These are phyloP conservation scores for Trichothecium sympodiale DNA, from an alignment of 2,329 filamentous ascomycete species.

Conservation along the genomic window DNA sequence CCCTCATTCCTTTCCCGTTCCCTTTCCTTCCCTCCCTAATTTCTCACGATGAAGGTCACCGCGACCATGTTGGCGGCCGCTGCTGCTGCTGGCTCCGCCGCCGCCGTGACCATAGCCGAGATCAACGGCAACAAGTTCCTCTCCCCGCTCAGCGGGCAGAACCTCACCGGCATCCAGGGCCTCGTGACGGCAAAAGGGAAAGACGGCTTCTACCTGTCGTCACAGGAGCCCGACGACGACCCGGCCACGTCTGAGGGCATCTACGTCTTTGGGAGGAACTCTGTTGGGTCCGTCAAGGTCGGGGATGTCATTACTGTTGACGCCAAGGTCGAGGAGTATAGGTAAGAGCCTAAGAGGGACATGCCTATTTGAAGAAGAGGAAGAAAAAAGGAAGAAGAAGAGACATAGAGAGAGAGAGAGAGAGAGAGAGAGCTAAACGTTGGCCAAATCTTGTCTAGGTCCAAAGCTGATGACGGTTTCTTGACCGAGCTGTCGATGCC, in stretches of 20 bases:
- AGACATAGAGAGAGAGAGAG: no score
- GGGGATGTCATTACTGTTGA: constrained; percentile 52
- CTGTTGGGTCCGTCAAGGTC: constrained; percentile 40
- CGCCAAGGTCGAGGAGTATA: constrained; percentile 46
- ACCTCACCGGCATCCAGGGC: constrained; percentile 48
- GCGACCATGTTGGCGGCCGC: constrained; percentile 9
- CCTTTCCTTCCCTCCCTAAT: constrained; percentile 4
- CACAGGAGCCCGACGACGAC: constrained; percentile 33
- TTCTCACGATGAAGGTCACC: constrained; percentile 1
- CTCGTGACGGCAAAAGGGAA: constrained; percentile 53
- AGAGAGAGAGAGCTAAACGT: no score
- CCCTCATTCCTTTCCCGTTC: constrained; percentile 15
- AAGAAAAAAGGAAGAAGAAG: no score
- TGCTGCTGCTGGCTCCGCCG: constrained; percentile 15
- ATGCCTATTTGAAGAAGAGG: no score
- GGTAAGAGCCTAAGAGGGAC: no score
- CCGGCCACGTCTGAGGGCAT: constrained; percentile 50
- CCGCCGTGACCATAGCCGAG: constrained; percentile 40
- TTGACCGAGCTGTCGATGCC: constrained; percentile 53
- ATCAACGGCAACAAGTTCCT: constrained; percentile 58
- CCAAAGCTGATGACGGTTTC: constrained; percentile 39
- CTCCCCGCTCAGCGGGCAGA: constrained; percentile 46
- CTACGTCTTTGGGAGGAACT: constrained; percentile 48
- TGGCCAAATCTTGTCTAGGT: constrained; percentile 21
- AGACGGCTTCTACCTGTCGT: constrained; percentile 54